Percentiles rank a stretch among this genome's conserved stretches.
Evolutionary conservation across 2,329 filamentous ascomycete genomes (phyloP).

Genomic region (Fusarium devonianum): DNA sequence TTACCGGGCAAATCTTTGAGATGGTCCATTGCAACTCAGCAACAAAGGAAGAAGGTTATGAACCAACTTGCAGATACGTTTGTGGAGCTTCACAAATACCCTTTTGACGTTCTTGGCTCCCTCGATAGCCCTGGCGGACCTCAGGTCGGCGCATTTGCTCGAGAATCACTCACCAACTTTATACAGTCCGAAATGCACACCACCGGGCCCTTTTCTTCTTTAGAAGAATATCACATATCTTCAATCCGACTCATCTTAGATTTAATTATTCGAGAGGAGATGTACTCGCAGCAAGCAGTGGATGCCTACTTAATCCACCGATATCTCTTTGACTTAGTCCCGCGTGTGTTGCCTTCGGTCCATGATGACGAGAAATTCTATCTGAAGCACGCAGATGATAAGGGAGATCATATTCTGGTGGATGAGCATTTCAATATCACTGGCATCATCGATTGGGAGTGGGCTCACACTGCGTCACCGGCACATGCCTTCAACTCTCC

Average conservation of each 20-base stretch:
- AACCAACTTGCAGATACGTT: slow-evolving; percentile 49
- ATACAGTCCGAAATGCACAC: slow-evolving; percentile 38
- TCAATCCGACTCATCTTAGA: slow-evolving; percentile 48
- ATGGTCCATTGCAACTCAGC: slow-evolving; percentile 44
- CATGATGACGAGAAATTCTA: slow-evolving; percentile 48
- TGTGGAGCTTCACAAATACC: slow-evolving; percentile 48
- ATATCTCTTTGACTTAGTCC: slow-evolving; percentile 51
- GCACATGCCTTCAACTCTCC: slow-evolving; percentile 53
- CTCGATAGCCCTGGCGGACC: slow-evolving; percentile 39
- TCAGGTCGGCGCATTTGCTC: slow-evolving; percentile 48
- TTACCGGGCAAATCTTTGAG: slow-evolving; percentile 48
- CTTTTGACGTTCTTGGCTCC: slow-evolving; percentile 49
- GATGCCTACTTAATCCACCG: slow-evolving; percentile 52
- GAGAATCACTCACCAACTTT: slow-evolving; percentile 49
- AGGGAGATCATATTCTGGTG: slow-evolving; percentile 57
- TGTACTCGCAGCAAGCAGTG: slow-evolving; percentile 45
- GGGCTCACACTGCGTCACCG: slow-evolving; percentile 46
- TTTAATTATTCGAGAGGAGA: slow-evolving; percentile 47
- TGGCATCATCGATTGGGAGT: slow-evolving; percentile 57
- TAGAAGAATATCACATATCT: slow-evolving; percentile 46
- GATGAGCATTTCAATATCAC: slow-evolving; percentile 56
- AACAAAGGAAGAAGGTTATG: slow-evolving; percentile 48
- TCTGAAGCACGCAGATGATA: slow-evolving; percentile 53
- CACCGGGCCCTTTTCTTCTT: slow-evolving; percentile 47
- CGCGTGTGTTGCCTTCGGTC: slow-evolving; percentile 30